A percentile compares a stretch with the other conserved stretches of the same genome.
Conservation (phyloP, 2,329 filamentous ascomycete species). For the Paramyrothecium sp. region DNA sequence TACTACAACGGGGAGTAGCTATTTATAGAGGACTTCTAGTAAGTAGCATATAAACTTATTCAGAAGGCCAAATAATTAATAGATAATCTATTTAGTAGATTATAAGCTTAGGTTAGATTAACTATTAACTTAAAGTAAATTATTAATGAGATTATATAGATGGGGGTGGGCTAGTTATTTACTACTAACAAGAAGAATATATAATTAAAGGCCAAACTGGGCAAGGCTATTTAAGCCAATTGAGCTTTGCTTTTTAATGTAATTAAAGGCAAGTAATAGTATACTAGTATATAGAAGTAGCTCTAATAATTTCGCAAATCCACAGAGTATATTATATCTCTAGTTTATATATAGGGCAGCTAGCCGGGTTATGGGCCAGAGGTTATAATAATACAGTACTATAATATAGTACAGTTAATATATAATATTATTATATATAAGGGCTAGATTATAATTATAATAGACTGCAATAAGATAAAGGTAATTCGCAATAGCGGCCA, state of each 20-base stretch:
- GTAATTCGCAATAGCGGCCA: neutral
- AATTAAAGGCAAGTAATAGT: conserved; percentile 4
- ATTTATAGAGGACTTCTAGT: too few relatives aligned
- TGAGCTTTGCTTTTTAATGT: conserved; percentile 3
- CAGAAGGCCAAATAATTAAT: too few relatives aligned
- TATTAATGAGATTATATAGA: conserved; percentile 4
- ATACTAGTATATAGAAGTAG: conserved; percentile 1
- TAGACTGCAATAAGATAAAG: conserved; percentile 1
- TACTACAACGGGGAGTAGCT: too few relatives aligned
- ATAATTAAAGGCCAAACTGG: conserved; percentile 5
- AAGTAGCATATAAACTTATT: too few relatives aligned
- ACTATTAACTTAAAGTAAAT: conserved; percentile 6
- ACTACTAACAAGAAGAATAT: conserved; percentile 7
- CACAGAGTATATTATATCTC: too few relatives aligned
- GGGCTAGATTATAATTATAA: conserved; percentile 1
- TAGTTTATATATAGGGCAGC: too few relatives aligned
- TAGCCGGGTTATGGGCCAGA: too few relatives aligned
- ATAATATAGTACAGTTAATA: too few relatives aligned
- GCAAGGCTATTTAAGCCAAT: conserved; percentile 4
- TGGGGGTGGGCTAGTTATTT: too few relatives aligned
- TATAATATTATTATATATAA: conserved; percentile 5
- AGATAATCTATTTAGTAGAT: conserved; percentile 5
- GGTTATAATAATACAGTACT: too few relatives aligned
- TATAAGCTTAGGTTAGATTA: conserved; percentile 1
- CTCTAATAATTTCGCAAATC: neutral